Percentiles rank a stretch among this genome's conserved stretches.
phyloP scores from a whole-genome alignment of 2,329 filamentous ascomycete species.

The Magnaporthiopsis incrustans region DNA sequence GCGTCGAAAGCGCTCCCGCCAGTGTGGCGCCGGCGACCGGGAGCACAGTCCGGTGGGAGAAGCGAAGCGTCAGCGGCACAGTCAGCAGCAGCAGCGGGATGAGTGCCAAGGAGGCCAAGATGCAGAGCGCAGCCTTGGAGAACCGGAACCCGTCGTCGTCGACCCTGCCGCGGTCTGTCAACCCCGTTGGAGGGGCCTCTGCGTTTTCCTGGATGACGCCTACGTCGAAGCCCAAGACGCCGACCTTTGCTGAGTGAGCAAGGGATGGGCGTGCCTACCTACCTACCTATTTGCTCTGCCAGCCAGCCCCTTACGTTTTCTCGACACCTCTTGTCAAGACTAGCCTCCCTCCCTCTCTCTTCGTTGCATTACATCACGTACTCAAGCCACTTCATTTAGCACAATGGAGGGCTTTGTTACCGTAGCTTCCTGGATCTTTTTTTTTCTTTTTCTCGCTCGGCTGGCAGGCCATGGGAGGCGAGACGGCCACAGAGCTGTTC shows the following conservation, averaged over 20 bases:
- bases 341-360: background rate
- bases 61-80: constrained; percentile 35
- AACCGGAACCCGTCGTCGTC: constrained; percentile 28
- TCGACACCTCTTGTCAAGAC: background rate
- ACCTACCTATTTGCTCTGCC: too few species aligned
- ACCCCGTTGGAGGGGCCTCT: constrained; percentile 85
- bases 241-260: constrained; percentile 26
- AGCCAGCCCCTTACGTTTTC: background rate
- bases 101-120: constrained; percentile 26
- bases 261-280: background rate
- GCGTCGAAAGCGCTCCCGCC: background rate
- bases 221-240: constrained; percentile 32
- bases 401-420: background rate
- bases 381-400: background rate
- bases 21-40: constrained; percentile 7
- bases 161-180: constrained; percentile 51
- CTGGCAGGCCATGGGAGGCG: background rate
- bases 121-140: constrained; percentile 19
- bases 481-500: background rate
- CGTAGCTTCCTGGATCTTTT: too few species aligned
- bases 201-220: constrained; percentile 89
- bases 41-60: constrained; percentile 41
- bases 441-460: background rate
- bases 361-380: background rate
- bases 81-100: constrained; percentile 25